Percentiles rank a stretch among this genome's conserved stretches.
Evolutionary conservation across 768 basidiomycete species (phyloP).

Genomic region (Scleroderma bovista): DNA sequence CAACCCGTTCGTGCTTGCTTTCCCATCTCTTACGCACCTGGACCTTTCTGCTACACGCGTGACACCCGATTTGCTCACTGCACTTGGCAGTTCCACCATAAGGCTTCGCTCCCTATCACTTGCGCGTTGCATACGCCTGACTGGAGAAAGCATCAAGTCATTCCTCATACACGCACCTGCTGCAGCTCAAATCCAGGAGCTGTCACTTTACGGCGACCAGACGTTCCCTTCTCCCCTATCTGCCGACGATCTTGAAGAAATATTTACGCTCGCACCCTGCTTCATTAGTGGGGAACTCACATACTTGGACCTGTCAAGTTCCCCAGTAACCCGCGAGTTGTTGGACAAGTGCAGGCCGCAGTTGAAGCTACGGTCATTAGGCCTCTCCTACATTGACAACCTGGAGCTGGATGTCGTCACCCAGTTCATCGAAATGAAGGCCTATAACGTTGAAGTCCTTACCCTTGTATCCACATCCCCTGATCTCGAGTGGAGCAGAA

Average conservation of each 20-base stretch:
- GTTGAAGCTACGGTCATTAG: slow-evolving; percentile 76
- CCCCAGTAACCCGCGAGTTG: slow-evolving; percentile 59
- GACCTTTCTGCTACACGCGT: slow-evolving; percentile 89
- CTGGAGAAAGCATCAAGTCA: slow-evolving; percentile 67
- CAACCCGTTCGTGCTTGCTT: slow-evolving; percentile 69
- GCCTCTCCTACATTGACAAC: slow-evolving; percentile 78
- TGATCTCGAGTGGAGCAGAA: slow-evolving; percentile 57
- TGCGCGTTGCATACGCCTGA: slow-evolving; percentile 80
- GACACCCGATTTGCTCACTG: slow-evolving; percentile 65
- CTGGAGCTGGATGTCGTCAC: slow-evolving; percentile 62
- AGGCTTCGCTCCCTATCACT: slow-evolving; percentile 76
- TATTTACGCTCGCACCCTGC: slow-evolving; percentile 73
- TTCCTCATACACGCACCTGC: slow-evolving; percentile 69
- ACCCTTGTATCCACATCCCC: slow-evolving; percentile 74
- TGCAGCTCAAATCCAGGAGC: slow-evolving; percentile 57
- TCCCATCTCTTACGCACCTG: slow-evolving; percentile 83
- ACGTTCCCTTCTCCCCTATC: slow-evolving; percentile 75
- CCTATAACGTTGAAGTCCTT: slow-evolving; percentile 78
- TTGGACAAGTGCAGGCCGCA: slow-evolving; percentile 54
- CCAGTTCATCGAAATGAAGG: slow-evolving; percentile 62
- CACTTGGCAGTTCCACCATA: slow-evolving; percentile 62
- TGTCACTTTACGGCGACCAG: slow-evolving; percentile 86
- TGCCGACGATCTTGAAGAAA: slow-evolving; percentile 55
- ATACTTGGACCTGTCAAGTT: slow-evolving; percentile 88
- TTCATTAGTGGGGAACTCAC: slow-evolving; percentile 69